A percentile compares a stretch with the other conserved stretches of the same genome.
Conservation (phyloP, 2,329 filamentous ascomycete species). For the Fusarium anthophilum region DNA sequence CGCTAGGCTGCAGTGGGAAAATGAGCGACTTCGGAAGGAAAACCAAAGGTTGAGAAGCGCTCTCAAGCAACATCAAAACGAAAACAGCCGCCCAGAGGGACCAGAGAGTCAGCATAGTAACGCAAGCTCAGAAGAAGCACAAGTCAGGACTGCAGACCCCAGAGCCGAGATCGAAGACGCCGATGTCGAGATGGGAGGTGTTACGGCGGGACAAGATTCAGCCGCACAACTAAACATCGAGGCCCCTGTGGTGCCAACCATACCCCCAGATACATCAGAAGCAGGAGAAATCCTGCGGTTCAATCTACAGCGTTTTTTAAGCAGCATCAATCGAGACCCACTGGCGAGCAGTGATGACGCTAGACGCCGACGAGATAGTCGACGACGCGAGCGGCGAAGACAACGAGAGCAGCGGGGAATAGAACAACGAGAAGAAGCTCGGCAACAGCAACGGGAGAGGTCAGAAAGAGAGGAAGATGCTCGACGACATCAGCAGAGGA, state of each 20-base stretch:
- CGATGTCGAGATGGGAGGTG: not conserved
- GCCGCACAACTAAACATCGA: not conserved
- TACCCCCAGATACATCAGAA: not conserved
- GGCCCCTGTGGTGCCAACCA: accelerated
- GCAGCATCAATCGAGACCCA: no score
- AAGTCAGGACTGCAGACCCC: not conserved
- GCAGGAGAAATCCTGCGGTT: accelerated
- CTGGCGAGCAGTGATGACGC: not conserved
- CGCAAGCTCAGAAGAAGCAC: not conserved
- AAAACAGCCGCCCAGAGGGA: no score
- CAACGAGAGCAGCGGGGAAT: not conserved
- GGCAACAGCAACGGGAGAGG: not conserved
- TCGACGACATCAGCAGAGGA: no score
- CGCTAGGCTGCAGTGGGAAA: not conserved
- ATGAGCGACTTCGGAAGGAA: not conserved
- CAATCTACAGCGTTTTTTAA: accelerated
- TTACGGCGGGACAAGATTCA: not conserved
- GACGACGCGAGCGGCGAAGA: not conserved
- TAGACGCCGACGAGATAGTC: not conserved
- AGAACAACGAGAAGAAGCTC: not conserved
- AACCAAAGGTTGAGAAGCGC: not conserved
- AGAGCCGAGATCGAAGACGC: not conserved
- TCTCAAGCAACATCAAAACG: not conserved
- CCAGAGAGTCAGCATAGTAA: accelerated
- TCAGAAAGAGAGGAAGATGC: accelerated